phyloP scores from a whole-genome alignment of 2,329 filamentous ascomycete species.

The Colletotrichum eleusines region DNA sequence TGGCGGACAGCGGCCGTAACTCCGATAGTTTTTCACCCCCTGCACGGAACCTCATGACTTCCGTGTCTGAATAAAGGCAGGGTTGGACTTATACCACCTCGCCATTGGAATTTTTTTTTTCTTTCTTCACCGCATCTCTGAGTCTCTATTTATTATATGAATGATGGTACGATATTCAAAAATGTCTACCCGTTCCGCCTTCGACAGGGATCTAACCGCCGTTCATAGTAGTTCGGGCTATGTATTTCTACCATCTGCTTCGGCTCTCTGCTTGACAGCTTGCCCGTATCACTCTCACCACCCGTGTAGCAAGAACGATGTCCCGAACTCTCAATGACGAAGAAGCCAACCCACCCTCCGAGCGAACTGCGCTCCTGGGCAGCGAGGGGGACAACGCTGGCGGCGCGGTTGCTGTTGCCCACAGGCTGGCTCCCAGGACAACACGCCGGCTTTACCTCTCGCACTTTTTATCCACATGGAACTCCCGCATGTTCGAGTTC shows the following conservation, averaged over 20 bases:
- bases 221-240: too few relatives aligned
- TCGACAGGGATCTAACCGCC: background rate
- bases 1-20: background rate
- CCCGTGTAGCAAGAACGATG: background rate
- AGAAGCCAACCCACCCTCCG: background rate
- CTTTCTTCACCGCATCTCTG: background rate
- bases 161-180: too few relatives aligned
- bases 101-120: background rate
- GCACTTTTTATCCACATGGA: conserved; percentile 62
- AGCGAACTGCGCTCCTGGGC: conserved; percentile 3
- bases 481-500: conserved; percentile 63
- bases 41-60: background rate
- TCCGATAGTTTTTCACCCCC: background rate
- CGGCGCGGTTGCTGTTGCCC: background rate
- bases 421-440: background rate
- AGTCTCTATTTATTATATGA: background rate
- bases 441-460: conserved; percentile 54
- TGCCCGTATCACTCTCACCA: background rate
- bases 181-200: background rate
- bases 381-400: background rate
- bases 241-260: too few relatives aligned
- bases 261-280: background rate
- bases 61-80: background rate
- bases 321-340: background rate
- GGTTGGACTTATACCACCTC: background rate